Base-by-base conservation (phyloP, 1,284 basidiomycete genomes). In the Pholiota adiposa region DNA sequence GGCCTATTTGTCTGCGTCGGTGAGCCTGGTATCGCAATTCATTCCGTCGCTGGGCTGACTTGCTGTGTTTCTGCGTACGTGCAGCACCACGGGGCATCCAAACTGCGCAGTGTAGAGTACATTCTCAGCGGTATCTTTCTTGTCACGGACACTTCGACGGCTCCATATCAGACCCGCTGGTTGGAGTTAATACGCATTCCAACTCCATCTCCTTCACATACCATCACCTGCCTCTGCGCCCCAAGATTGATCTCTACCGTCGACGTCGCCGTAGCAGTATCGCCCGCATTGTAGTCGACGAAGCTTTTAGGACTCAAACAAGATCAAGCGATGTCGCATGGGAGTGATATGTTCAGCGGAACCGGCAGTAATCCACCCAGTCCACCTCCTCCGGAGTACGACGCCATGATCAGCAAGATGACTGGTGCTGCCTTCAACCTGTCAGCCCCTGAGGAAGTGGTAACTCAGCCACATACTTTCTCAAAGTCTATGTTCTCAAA, bases 331-430 rank as follows among this genome's bases (percentile, higher is more conserved):
- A 55, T 48, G 54, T 48, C 43, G 33, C 31, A 46, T 19, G 44
- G 41, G 14, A 55, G 33, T 48, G 54, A 48, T n/a, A 2, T 48
- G 21, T 55, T 11, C 23, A 46, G 44, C 9, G 33, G 31, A 7
- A 38, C 36, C 4, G 9, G 6, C 5, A 48, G 43, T 21, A 55
- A 55, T 48, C 43, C 54, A 25, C 54, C 54, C 9, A 55, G 43
- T 19, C 54, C 44, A 6, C 54, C 54, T 14, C 54, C 54, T 19
- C 54, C 54, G 12, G 44, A 55, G 31, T 55, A 55, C 54, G 54
- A 55, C 48, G 54, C 44, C 19, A 54, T 54, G 52, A 54, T 16
- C 29, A 55, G 16, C 44, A 38, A 38, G 21, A 46, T 55, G 54
- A 12, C 44, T n/a, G 44, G 44, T 12, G 16, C 31, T n/a, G 23